Evolutionary conservation across 2,329 filamentous ascomycete species (phyloP), one percentile per base, ranked within the genome.

Genomic region (Periglandula ipomoeae): DNA sequence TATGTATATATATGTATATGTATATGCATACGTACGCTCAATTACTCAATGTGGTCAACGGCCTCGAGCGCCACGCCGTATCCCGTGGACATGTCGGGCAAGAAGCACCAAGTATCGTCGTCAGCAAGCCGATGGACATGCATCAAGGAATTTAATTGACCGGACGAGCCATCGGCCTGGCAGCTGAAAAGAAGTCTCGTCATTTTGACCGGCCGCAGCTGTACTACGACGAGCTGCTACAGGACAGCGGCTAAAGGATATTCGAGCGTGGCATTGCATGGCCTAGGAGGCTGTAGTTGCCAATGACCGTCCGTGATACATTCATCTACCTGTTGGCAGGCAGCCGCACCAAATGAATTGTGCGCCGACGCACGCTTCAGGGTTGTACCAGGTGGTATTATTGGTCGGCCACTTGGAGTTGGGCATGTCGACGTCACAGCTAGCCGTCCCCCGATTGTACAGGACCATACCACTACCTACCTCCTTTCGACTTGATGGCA

Each of bases 191-290:
- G 44, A 34, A n/a, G n/a, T 34, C 22, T 23, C 20, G 19, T 9
- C 3, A 17, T 47, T 41, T 40, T 34, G 24, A 47, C 45, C 37
- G 45, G 35, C 45, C 37, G 45, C 45, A 8, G 45, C 37, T 47
- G 45, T 40, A 40, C 37, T 20, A 47, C 37, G 19, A 41, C 11
- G 11, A 46, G 35, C 44, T 30, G 39, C 35, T 32, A 46, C 35
- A 20, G 27, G 27, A 15, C 8, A 30, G 24, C 44, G 35, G 17
- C 19, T 23, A 30, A 22, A 13, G 17, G 26, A 23, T 10, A 26
- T 46, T 30, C 9, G 26, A 15, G n/a, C 37, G 35, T 38, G 27
- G 44, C 32, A 34, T 41, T 26, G 24, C 35, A 19, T 41, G 37
- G 17, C 24, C 37, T 9, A 17, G 26, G 5, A 32, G 27, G 37